Base-by-base conservation (phyloP, 306 rosid genomes). In the Glycine tomentella region DNA sequence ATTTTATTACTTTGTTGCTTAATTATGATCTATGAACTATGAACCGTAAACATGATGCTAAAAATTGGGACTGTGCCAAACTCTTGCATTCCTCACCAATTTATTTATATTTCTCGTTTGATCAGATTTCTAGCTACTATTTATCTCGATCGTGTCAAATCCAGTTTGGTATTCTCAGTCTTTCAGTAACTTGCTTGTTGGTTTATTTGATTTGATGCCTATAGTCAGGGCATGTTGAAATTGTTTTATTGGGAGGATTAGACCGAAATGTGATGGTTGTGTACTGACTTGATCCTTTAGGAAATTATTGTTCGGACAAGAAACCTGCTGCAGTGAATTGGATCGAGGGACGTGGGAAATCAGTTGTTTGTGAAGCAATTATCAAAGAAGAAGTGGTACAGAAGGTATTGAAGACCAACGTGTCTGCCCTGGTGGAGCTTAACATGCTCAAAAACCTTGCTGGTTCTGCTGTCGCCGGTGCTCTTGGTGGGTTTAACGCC, bases 301-400 rank as follows among this genome's bases (percentile, higher is more conserved):
- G 96, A 52, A 91, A 92, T 68, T 92, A 76, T 77, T 92, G 97
- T 82, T 87, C 97, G 59, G 94, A 92, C 86, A 92, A 92, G 93
- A 91, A 91, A 77, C 89, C 96, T 34, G 89, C 96, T 20, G 95
- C 95, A 12, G 88, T 91, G 58, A 91, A 91, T 81, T 91, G 96
- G 96, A 91, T 91, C 34, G 96, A 91, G 85, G 96, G 96, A 57
- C 91, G 96, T 8, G 96, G 96, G 8, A 91, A 91, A 84, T 91
- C 96, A 9, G 89, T 91, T 82, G 93, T 91, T 31, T 91, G 96
- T 57, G 96, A 91, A 85, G 96, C 96, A 70, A 67, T 75, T 74
- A 89, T 91, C 69, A 87, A 80, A 78, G 92, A 86, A 68, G 92
- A 90, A 72, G 92, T 92, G 80, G 89, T 92, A 72, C 78, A 80